Base-by-base conservation (phyloP, 805 yeast genomes). In the Candida germanica region DNA sequence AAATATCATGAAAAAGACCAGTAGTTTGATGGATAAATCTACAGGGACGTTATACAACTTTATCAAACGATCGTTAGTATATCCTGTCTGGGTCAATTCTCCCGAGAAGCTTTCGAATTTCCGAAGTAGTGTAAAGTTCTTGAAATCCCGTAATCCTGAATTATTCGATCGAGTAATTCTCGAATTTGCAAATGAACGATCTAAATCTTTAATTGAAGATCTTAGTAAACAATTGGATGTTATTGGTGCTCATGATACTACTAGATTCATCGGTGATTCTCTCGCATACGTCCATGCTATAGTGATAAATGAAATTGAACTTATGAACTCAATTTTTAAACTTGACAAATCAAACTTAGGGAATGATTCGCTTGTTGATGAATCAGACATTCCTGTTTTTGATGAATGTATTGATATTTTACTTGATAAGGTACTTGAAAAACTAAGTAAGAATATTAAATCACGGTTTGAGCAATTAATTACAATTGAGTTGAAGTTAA, bases 271-370 rank as follows among this genome's bases (percentile, higher is more conserved):
- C 12, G 95, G 97, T 17, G 96, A 88, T 54, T 71, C 93, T 21
- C 63, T 93, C 25, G 98, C 98, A 0, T 85, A 84, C 65, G 72
- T 88, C 2, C 97, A 93, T 54, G 77, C 89, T 1, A 72, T 86
- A 4, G 80, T 88, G 20, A 95, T 88, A 3, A 86, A 87, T 59
- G 98, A 93, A 57, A 72, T 79, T 26, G 98, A 93, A 52, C 69
- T 82, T 20, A 71, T 91, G 4, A 70, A 71, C 6, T 70, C 79
- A 13, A 59, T 91, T 33, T 80, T 91, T 42, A 48, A 50, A 5
- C 26, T 52, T 4, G 49, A 37, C 8, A 32, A 39, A 1, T 31
- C 17, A 3, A 43, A 38, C 50, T 23, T 60, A 8, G 9, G 10
- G 5, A 9, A 33, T 7, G 21, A 21, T 7, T 12, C 20, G 14